phyloP scores from a whole-genome alignment of 768 basidiomycete species.

The Rhodosporidiobolus odoratus region DNA sequence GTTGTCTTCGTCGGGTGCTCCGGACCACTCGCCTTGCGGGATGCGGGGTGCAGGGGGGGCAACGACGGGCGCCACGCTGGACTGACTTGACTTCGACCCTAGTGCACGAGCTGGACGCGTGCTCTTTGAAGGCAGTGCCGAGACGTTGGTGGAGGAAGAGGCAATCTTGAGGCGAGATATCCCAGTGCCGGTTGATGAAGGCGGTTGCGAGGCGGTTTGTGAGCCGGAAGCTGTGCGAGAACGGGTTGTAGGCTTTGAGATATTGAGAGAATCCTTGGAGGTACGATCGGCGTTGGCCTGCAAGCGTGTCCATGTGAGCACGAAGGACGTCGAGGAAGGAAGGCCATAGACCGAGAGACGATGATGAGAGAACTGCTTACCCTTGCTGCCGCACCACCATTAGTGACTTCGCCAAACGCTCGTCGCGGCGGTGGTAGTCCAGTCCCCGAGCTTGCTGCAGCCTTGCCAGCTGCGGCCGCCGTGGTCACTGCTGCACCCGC shows the following conservation, averaged over 20 bases:
- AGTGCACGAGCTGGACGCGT: constrained; percentile 1
- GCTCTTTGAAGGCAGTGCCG: constrained; percentile 3
- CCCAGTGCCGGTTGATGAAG: constrained; percentile 32
- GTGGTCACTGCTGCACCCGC: background rate
- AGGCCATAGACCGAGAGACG: background rate
- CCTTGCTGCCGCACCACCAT: constrained; percentile 11
- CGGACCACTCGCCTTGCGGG: constrained; percentile 29
- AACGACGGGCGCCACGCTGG: background rate
- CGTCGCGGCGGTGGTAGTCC: constrained; percentile 1
- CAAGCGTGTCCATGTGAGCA: accelerated
- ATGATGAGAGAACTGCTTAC: constrained; percentile 17
- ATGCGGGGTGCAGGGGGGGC: constrained; percentile 19
- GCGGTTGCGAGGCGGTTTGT: constrained; percentile 12
- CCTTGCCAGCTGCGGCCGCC: background rate
- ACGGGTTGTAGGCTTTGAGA: constrained; percentile 25
- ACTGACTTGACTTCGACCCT: background rate
- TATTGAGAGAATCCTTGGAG: constrained; percentile 22
- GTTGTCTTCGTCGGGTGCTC: background rate
- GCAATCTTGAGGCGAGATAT: constrained; percentile 26
- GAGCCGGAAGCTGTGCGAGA: constrained; percentile 23
- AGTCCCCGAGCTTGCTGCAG: background rate
- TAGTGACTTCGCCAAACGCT: constrained; percentile 30
- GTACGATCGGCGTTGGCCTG: constrained; percentile 23
- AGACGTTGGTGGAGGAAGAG: background rate
- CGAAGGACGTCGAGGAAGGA: no score